Conservation (phyloP, 306 rosid species). For the Lathyrus tuberosus region DNA sequence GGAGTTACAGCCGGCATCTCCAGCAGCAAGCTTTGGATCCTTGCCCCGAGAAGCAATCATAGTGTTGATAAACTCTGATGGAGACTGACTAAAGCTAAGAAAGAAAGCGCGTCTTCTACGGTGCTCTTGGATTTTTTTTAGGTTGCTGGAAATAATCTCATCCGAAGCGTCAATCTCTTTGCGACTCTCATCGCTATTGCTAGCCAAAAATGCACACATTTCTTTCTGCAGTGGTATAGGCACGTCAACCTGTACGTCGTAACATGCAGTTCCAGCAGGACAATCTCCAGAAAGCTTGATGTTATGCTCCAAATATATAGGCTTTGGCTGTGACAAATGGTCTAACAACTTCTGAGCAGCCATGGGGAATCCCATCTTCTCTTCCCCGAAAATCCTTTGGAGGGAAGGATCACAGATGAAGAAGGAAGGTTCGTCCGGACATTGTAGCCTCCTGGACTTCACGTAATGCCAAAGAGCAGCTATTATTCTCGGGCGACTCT, state of each 20-base stretch:
- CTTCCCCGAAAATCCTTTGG: constrained; percentile 76
- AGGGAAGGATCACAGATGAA: constrained; percentile 82
- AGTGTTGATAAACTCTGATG: constrained; percentile 71
- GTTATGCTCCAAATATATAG: constrained; percentile 77
- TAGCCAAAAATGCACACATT: constrained; percentile 58
- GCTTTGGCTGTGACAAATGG: constrained; percentile 68
- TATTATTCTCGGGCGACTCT: constrained; percentile 74
- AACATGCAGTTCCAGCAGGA: constrained; percentile 73
- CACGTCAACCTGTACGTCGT: constrained; percentile 80
- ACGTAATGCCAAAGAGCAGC: constrained; percentile 85
- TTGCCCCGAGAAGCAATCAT: constrained; percentile 75
- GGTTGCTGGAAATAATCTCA: constrained; percentile 57
- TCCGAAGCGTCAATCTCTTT: constrained; percentile 73
- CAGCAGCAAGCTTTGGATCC: constrained; percentile 71
- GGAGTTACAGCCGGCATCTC: constrained; percentile 57
- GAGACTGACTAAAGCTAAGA: constrained; percentile 88
- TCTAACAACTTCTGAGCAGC: constrained; percentile 61
- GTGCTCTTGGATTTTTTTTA: constrained; percentile 78
- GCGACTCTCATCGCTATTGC: constrained; percentile 44
- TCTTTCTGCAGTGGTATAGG: constrained; percentile 68
- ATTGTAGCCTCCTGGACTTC: constrained; percentile 65
- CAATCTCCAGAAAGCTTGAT: constrained; percentile 78
- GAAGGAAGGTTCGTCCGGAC: constrained; percentile 60
- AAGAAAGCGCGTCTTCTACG: constrained; percentile 73
- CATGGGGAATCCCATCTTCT: constrained; percentile 64